Conservation (phyloP, 306 rosid species). For the Hylodesmum podocarpum region DNA sequence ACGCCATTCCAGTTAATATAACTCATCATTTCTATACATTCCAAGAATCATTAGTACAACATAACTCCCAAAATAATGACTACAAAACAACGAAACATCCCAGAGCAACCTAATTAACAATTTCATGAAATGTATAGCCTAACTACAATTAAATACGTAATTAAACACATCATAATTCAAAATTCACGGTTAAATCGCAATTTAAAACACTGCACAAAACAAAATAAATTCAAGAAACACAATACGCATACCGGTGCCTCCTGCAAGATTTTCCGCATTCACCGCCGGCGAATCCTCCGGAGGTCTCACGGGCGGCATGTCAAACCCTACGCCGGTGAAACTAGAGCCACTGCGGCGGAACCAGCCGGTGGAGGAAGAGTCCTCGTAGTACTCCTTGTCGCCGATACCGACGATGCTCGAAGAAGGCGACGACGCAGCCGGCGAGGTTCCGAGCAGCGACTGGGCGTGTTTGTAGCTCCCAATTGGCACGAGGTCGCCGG, state of each 20-base stretch:
- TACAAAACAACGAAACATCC: background rate
- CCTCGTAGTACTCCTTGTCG: conserved; percentile 60
- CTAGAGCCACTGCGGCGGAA: conserved; percentile 45
- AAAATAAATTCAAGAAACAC: background rate
- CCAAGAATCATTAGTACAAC: background rate
- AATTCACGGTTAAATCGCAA: background rate
- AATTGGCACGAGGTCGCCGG: conserved; percentile 41
- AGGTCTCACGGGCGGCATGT: conserved; percentile 28
- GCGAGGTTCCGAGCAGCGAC: conserved; percentile 54
- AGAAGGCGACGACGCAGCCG: conserved; percentile 44
- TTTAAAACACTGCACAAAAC: background rate
- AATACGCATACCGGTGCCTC: conserved; percentile 38
- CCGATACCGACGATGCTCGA: conserved; percentile 42
- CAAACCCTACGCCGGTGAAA: conserved; percentile 44
- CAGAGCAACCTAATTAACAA: background rate
- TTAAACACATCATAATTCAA: background rate
- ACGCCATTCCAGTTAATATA: too few relatives aligned
- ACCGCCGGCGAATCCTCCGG: conserved; percentile 11
- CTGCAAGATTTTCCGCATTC: conserved; percentile 32
- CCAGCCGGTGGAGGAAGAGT: conserved; percentile 40
- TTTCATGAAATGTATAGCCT: background rate
- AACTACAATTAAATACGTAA: too few relatives aligned
- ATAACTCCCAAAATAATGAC: background rate
- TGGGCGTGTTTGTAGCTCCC: conserved; percentile 69
- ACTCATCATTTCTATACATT: too few relatives aligned